Evolutionary conservation across 129 eudicot genomes (phyloP).

Genomic region (Lactuca sativa): DNA sequence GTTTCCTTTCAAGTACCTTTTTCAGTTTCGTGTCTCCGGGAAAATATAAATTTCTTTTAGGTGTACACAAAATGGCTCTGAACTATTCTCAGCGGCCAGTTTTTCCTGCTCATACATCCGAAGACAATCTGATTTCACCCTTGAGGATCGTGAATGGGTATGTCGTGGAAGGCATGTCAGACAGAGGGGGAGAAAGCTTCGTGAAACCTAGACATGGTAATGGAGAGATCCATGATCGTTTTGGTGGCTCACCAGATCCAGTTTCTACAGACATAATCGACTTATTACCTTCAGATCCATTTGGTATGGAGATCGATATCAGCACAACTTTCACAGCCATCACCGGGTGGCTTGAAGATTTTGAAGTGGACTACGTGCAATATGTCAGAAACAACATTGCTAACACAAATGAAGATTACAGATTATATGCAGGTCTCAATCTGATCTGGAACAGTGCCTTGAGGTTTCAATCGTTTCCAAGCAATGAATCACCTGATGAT

Average conservation of each 20-base stretch:
- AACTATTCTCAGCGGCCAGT: slow-evolving; percentile 63
- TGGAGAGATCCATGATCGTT: slow-evolving; percentile 31
- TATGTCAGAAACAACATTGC: slow-evolving; percentile 35
- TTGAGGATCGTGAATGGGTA: slow-evolving; percentile 56
- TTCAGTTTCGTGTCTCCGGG: not conserved
- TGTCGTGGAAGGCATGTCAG: slow-evolving; percentile 48
- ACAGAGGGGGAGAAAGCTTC: slow-evolving; percentile 41
- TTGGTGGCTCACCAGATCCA: slow-evolving; percentile 45
- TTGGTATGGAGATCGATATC: slow-evolving; percentile 72
- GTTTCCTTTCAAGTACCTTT: slow-evolving; percentile 6
- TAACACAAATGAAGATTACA: slow-evolving; percentile 37
- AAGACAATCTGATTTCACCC: slow-evolving; percentile 53
- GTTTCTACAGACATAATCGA: slow-evolving; percentile 53
- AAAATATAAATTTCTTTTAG: not conserved
- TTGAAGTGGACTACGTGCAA: slow-evolving; percentile 54
- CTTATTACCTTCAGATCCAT: slow-evolving; percentile 83
- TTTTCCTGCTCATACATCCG: slow-evolving; percentile 55
- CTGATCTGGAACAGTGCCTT: slow-evolving; percentile 44
- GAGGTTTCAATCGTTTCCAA: slow-evolving; percentile 44
- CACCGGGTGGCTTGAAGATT: slow-evolving; percentile 75
- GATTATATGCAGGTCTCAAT: slow-evolving; percentile 53
- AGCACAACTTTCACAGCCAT: slow-evolving; percentile 67
- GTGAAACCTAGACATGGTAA: slow-evolving; percentile 28
- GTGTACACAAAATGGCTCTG: slow-evolving; percentile 66
- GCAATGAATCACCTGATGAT: slow-evolving; percentile 32